These are phyloP conservation scores for Aspergillus cavernicola DNA, from an alignment of 495 filamentous ascomycete species.

Conservation along the genomic window DNA sequence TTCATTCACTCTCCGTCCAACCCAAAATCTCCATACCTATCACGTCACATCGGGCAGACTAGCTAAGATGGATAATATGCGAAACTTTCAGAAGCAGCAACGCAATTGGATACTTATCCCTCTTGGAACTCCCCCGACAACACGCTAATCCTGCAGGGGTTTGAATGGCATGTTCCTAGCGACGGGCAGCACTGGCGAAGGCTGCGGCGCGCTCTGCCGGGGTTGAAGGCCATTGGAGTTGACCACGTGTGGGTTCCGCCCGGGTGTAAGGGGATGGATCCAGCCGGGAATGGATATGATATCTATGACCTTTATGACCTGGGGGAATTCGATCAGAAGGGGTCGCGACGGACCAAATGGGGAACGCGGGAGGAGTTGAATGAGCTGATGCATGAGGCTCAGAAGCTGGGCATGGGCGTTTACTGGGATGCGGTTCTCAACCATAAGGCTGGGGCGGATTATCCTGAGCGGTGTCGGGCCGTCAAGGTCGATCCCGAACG, in stretches of 20 bases:
- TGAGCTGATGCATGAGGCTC: conserved; percentile 45
- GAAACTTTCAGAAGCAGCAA: not conserved
- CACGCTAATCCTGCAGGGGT: conserved; percentile 61
- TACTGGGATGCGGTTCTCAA: conserved; percentile 78
- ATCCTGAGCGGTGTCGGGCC: conserved; percentile 52
- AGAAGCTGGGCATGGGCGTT: conserved; percentile 48
- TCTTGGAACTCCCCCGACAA: conserved; percentile 44
- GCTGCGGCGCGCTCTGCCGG: conserved; percentile 48
- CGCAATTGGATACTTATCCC: conserved; percentile 20
- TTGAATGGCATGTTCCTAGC: conserved; percentile 70
- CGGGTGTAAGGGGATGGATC: conserved; percentile 64
- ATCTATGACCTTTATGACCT: conserved; percentile 73
- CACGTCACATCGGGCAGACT: no score
- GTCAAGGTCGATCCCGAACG: conserved; percentile 57
- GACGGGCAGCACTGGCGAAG: conserved; percentile 61
- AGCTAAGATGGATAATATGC: no score
- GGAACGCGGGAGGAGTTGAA: conserved; percentile 58
- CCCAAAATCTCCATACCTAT: no score
- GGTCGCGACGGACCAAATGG: conserved; percentile 61
- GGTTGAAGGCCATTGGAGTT: conserved; percentile 56
- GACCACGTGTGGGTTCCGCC: conserved; percentile 68
- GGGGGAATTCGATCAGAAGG: conserved; percentile 76
- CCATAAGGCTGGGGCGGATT: conserved; percentile 68
- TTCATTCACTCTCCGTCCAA: no score
- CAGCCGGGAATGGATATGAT: conserved; percentile 65